Conservation (phyloP, 345 rosid genomes). For the Aquilaria sinensis region DNA sequence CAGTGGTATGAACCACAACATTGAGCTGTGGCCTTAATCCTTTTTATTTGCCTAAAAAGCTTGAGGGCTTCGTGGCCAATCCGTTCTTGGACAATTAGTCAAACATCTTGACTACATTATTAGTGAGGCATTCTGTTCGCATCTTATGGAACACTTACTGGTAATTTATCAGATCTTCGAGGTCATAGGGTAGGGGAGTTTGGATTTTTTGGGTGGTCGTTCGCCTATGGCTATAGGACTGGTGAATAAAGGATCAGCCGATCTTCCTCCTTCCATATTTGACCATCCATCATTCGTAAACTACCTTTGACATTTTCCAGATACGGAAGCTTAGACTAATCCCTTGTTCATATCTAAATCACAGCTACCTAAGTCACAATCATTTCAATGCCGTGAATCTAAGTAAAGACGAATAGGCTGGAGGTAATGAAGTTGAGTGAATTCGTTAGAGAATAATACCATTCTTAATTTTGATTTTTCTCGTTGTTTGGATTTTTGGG, state of each 20-base stretch:
- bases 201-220: too few species aligned
- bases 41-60: too few species aligned
- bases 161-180: too few species aligned
- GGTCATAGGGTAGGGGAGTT: too few species aligned
- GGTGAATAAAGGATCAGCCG: slow-evolving; percentile 91
- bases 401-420: not conserved
- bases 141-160: too few species aligned
- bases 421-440: not conserved
- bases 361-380: slow-evolving; percentile 15
- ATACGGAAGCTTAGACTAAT: slow-evolving; percentile 29
- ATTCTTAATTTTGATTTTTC: not conserved
- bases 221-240: too few species aligned
- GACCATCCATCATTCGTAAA: slow-evolving; percentile 99
- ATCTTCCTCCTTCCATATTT: slow-evolving; percentile 96
- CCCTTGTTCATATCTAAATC: slow-evolving; percentile 26
- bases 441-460: not conserved
- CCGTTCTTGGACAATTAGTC: too few species aligned
- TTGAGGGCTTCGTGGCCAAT: too few species aligned
- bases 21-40: too few species aligned
- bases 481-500: not conserved
- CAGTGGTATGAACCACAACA: too few species aligned
- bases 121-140: too few species aligned
- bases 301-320: slow-evolving; percentile 65
- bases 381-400: slow-evolving; percentile 15
- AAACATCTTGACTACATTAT: too few species aligned